Evolutionary conservation across 2,329 filamentous ascomycete genomes (phyloP).

Genomic region (Aspergillus piperis): DNA sequence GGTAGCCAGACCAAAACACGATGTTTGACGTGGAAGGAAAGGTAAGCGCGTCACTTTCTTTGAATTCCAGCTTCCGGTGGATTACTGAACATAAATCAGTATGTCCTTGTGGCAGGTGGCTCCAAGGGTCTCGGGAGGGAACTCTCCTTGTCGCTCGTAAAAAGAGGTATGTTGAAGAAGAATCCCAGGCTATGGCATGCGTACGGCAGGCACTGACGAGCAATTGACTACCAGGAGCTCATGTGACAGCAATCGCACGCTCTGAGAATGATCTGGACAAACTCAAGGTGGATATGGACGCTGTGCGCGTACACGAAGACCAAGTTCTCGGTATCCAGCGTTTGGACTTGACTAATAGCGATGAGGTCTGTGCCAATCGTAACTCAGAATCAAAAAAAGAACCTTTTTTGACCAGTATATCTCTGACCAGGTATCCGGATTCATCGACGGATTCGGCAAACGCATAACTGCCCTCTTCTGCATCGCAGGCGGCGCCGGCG

Average conservation of each 20-base stretch:
- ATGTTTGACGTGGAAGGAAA: not conserved
- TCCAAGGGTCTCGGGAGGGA: constrained; percentile 13
- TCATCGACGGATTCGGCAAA: not conserved
- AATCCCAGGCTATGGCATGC: no score
- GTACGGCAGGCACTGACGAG: no score
- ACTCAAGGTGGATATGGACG: not conserved
- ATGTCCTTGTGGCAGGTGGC: constrained; percentile 11
- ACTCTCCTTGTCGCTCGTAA: constrained; percentile 1
- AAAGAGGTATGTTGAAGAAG: not conserved
- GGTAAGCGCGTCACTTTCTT: no score
- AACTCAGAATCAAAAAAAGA: no score
- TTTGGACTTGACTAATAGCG: constrained; percentile 4
- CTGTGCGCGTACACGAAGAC: not conserved
- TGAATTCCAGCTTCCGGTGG: no score
- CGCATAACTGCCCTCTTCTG: constrained; percentile 15
- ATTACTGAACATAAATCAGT: not conserved
- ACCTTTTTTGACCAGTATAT: no score
- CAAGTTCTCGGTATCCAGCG: not conserved
- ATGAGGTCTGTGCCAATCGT: not conserved
- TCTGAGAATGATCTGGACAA: not conserved
- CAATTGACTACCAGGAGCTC: not conserved
- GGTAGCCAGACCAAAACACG: not conserved
- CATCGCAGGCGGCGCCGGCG: constrained; percentile 19
- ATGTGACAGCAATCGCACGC: constrained; percentile 8
- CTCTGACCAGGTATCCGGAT: not conserved